Base-by-base conservation (phyloP, 108 stramenopile genomes). In the Cyclotella kingstonii region DNA sequence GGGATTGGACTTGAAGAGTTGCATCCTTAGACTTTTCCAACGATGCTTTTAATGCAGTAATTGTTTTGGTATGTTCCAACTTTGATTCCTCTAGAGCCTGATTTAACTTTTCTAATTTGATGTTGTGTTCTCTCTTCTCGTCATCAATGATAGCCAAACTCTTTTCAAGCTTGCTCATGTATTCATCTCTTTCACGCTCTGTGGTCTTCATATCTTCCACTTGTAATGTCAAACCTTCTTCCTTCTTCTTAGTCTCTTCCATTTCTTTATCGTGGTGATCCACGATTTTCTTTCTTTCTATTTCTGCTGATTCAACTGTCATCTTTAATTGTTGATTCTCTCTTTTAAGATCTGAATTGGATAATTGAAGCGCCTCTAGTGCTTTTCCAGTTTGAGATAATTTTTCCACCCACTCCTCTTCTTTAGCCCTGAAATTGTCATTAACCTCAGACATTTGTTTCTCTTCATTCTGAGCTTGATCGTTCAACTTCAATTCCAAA, bases 1-100 rank as follows among this genome's bases (percentile, higher is more conserved):
- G 26, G 6, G 28, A 9, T 19, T 38, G 35, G 27, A 57, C 33
- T 18, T 54, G 52, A 3, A 15, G 34, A 2, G 17, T 35, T 12
- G 60, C 43, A n/a, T 70, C 52, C 17, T 43, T 48, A 6, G 34
- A 26, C 22, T 66, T 47, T 30, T 68, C 57, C 6, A 58, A n/a
- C 6, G 58, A 33, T 25, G 29, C 17, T n/a, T 59, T 60, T 15
- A 60, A 50, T 14, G 34, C 45, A 31, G 38, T 34, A 28, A 29
- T 38, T 14, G 44, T 29, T 47, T 54, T 25, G 4, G 28, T 35
- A 31, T 61, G 31, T 12, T 56, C 41, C 2, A 36, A 54, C 25
- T 44, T 54, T 9, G 34, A 34, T 11, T 61, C 28, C 0, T 45
- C 33, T 17, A 63, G 34, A 2, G 30, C 51, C 11, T 43, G 34